These are phyloP conservation scores for Prinsepia uniflora DNA, from an alignment of 306 rosid species.

Conservation along the genomic window DNA sequence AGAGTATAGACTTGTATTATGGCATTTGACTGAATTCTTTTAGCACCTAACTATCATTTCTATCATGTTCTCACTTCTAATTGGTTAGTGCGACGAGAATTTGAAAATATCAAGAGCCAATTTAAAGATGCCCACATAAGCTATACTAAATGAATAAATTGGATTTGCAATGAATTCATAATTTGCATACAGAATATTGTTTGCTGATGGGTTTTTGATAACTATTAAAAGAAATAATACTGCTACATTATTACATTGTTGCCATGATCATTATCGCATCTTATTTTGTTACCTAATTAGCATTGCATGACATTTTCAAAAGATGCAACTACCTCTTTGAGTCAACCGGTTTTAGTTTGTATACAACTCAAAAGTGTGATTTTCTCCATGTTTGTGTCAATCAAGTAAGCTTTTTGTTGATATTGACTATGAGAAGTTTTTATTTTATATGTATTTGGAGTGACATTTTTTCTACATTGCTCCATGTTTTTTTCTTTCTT, in stretches of 20 bases:
- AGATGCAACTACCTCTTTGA: background rate
- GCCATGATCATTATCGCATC: background rate
- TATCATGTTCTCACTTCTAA: background rate
- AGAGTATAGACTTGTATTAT: background rate
- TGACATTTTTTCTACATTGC: background rate
- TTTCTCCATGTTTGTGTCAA: too few species aligned
- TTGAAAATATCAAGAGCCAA: background rate
- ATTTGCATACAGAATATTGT: background rate
- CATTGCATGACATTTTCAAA: background rate
- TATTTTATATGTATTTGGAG: constrained; percentile 7
- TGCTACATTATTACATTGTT: background rate
- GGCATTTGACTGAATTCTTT: too few species aligned
- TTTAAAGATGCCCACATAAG: too few species aligned
- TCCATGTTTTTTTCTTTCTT: background rate
- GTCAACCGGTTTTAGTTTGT: background rate
- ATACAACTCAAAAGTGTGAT: background rate
- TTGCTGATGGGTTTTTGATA: background rate
- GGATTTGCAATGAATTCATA: background rate
- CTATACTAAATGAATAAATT: too few species aligned
- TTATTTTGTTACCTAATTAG: background rate
- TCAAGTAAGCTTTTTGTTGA: too few species aligned
- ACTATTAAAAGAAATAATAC: background rate
- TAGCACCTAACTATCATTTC: background rate
- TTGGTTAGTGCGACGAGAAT: background rate
- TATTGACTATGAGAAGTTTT: constrained; percentile 1